Conservation (phyloP, 1,139 yeast species). For the Candida gigantensis region DNA sequence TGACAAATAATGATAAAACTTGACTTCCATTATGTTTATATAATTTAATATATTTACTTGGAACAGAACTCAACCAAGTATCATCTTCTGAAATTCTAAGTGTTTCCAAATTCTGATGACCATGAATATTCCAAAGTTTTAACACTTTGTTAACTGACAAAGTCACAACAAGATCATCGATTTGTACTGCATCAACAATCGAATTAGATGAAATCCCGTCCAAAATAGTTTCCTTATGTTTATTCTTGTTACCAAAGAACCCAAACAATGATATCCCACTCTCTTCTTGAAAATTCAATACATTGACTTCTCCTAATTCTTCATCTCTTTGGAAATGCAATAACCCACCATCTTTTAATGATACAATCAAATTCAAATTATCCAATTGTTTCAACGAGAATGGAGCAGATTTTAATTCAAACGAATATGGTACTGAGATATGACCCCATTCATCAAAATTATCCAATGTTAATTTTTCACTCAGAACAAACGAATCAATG, state of each 20-base stretch:
- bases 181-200: conserved; percentile 29
- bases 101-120: conserved; percentile 26
- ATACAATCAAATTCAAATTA: conserved; percentile 46
- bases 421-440: conserved; percentile 70
- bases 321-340: conserved; percentile 47
- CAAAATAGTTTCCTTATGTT: conserved; percentile 18
- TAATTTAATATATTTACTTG: conserved; percentile 32
- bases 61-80: conserved; percentile 33
- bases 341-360: conserved; percentile 73
- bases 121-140: conserved; percentile 55
- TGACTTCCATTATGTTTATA: conserved; percentile 14
- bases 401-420: conserved; percentile 65
- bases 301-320: conserved; percentile 44
- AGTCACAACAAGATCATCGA: conserved; percentile 19
- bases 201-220: conserved; percentile 36
- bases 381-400: conserved; percentile 52
- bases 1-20: conserved; percentile 18
- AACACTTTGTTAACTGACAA: conserved; percentile 51
- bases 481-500: conserved; percentile 31
- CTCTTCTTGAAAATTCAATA: conserved; percentile 53
- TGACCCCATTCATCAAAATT: conserved; percentile 56
- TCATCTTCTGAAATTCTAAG: conserved; percentile 17
- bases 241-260: conserved; percentile 24
- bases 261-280: conserved; percentile 44
- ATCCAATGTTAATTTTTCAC: conserved; percentile 24